Conservation (phyloP, 352 stramenopile species). For the Elongisporangium prolatum region DNA sequence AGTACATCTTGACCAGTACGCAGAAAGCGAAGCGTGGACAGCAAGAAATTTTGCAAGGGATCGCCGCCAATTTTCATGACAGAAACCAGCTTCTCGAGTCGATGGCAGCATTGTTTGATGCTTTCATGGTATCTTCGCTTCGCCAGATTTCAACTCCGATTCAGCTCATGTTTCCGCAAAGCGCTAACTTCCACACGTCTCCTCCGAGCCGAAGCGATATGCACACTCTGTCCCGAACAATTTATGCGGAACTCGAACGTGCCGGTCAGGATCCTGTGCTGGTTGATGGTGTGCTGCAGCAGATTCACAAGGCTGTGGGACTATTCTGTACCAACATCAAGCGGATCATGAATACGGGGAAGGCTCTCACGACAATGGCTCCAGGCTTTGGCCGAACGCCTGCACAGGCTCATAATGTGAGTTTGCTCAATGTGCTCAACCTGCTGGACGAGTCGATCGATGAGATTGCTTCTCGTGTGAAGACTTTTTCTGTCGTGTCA, state of each 20-base stretch:
- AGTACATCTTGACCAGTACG: not conserved
- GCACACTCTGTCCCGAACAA: conserved; percentile 71
- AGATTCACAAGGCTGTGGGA: conserved; percentile 56
- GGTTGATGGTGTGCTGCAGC: conserved; percentile 46
- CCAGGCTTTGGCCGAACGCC: conserved; percentile 52
- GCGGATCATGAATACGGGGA: conserved; percentile 69
- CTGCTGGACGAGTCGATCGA: conserved; percentile 59
- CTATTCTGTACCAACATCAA: conserved; percentile 71
- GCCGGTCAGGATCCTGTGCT: conserved; percentile 54
- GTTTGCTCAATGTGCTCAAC: conserved; percentile 57
- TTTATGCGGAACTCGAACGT: conserved; percentile 66
- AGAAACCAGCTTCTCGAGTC: conserved; percentile 65
- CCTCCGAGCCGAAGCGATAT: conserved; percentile 78
- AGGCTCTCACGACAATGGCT: conserved; percentile 35
- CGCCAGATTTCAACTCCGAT: conserved; percentile 69
- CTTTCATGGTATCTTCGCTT: conserved; percentile 63
- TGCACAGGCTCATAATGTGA: conserved; percentile 77
- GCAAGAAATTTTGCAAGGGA: conserved; percentile 19
- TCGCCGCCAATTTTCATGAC: conserved; percentile 36
- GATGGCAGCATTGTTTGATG: conserved; percentile 60
- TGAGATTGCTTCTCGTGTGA: conserved; percentile 48
- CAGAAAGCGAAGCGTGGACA: conserved; percentile 13
- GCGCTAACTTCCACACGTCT: conserved; percentile 76
- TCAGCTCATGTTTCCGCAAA: conserved; percentile 86
- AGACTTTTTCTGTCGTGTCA: not conserved